Evolutionary conservation across 176 grass and related monocot genomes (phyloP), one percentile per base, ranked within the genome.

Genomic region (Oryza officinalis): DNA sequence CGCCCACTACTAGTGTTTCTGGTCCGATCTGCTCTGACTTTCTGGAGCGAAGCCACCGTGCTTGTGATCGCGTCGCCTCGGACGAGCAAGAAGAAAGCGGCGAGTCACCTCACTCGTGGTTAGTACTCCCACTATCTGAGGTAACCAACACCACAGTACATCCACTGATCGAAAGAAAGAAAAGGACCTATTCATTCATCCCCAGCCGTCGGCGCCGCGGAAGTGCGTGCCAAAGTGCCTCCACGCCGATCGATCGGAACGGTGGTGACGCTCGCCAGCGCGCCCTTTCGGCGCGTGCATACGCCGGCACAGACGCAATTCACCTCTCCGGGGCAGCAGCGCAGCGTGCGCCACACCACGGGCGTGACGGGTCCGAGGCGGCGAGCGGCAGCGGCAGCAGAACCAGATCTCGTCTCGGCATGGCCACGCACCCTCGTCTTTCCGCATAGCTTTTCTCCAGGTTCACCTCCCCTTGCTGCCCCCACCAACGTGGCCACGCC

Each of bases 401-500:
- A n/a, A n/a, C n/a, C 84, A 40, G 84, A 86, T 86, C 84, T 73
- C 40, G 30, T 8, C 67, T 72, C 38, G 52, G 75, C 43, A 64
- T 46, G 70, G 69, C 20, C 57, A 25, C n/a, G 57, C 57, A 25
- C 57, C 13, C n/a, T 13, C 4, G 61, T 14, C 65, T 61, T 32
- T 38, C n/a, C 31, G 69, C 69, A 11, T 75, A 70, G 77, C 85
- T 68, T 81, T 86, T 46, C 72, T 67, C 80, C 74, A 81, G 86
- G 74, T 83, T 26, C 86, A 88, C 64, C 85, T 76, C 71, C 78
- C 85, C 79, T 67, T 60, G 50, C 17, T 17, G 22, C 40, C 67
- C 60, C 1, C 83, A 44, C 57, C 79, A 83, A 90, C 84, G 84
- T 87, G 88, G 88, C 88, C 84, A 90, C 79, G 88, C 69, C 88